Base-by-base conservation (phyloP, 352 stramenopile genomes). In the Pythium phragmitis region DNA sequence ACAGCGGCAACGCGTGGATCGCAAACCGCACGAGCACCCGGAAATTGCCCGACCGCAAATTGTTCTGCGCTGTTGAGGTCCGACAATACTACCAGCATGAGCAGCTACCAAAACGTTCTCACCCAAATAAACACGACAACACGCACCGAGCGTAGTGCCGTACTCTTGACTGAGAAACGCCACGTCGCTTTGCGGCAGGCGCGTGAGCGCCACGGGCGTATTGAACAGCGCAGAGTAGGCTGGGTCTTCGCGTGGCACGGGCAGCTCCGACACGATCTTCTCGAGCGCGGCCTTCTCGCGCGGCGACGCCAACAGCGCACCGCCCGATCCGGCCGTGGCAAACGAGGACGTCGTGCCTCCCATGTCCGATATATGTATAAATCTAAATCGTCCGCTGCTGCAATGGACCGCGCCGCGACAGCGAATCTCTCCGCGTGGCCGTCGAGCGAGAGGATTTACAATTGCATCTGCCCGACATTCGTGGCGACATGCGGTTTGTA, bases 41-140 rank as follows among this genome's bases (percentile, higher is more conserved):
- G 57, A 92, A 94, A 67, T 94, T 94, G 41, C 85, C 82, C 0
- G 81, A 91, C 19, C 63, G 60, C 30, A 89, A 63, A 48, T 72
- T 94, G 70, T 94, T 92, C 46, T 78, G 70, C 9, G 71, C 85
- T 93, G 26, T 30, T 30, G 4, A 30, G 26, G 26, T 30, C 26
- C 26, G 26, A 30, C 26, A 30, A 30, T 30, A 30, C 26, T 30
- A 30, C 2, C 26, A 30, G 26, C 26, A 30, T 30, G 26, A 30
- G 26, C 26, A 30, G 2, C 26, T 30, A 30, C 26, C 26, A 5
- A 5, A 30, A 30, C 26, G 26, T 30, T 5, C 26, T 6, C 26
- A 33, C 39, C 17, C 14, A 14, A 36, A 13, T 12, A n/a, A 47
- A 47, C 4, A 53, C 28, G n/a, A 8, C 17, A 4, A 23, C 49